Conservation (phyloP, 1,139 yeast genomes). For the Ashbya aceris region DNA sequence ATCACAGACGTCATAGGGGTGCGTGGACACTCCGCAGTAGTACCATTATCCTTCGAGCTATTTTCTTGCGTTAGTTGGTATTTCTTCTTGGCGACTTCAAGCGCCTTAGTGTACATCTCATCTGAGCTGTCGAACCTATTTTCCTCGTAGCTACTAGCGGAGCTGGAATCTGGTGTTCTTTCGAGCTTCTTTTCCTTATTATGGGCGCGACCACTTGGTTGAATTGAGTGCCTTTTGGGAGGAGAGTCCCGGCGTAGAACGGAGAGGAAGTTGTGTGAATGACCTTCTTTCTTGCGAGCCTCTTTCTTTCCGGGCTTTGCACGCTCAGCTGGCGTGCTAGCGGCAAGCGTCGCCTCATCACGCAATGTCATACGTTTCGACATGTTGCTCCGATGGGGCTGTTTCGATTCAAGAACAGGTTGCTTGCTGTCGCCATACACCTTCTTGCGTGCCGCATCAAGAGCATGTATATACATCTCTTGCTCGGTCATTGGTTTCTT, state of each 20-base stretch:
- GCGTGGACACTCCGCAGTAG: neutral
- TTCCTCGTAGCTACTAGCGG: neutral
- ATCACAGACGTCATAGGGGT: neutral
- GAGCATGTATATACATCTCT: slow-evolving; percentile 29
- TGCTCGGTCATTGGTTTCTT: slow-evolving; percentile 18
- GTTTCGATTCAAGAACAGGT: neutral
- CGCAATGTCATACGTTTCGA: slow-evolving; percentile 19
- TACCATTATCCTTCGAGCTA: neutral
- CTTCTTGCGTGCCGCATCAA: slow-evolving; percentile 26
- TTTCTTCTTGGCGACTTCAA: slow-evolving; percentile 24
- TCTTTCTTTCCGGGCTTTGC: neutral
- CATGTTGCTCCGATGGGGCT: slow-evolving; percentile 14
- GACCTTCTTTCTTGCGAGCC: neutral
- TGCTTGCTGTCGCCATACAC: slow-evolving; percentile 18
- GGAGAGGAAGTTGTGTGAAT: neutral
- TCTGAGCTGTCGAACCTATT: neutral
- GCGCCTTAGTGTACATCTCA: slow-evolving; percentile 31
- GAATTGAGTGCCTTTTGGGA: neutral
- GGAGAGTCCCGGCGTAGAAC: neutral
- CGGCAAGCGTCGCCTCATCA: slow-evolving; percentile 2
- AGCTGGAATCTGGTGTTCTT: neutral
- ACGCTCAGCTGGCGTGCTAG: too few species aligned
- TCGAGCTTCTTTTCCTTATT: slow-evolving; percentile 11
- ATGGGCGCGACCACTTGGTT: neutral
- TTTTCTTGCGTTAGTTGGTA: neutral